Percentiles rank a stretch among this genome's conserved stretches.
Evolutionary conservation across 2,329 filamentous ascomycete species (phyloP).

Genomic region (Teratosphaeria zuluensis): DNA sequence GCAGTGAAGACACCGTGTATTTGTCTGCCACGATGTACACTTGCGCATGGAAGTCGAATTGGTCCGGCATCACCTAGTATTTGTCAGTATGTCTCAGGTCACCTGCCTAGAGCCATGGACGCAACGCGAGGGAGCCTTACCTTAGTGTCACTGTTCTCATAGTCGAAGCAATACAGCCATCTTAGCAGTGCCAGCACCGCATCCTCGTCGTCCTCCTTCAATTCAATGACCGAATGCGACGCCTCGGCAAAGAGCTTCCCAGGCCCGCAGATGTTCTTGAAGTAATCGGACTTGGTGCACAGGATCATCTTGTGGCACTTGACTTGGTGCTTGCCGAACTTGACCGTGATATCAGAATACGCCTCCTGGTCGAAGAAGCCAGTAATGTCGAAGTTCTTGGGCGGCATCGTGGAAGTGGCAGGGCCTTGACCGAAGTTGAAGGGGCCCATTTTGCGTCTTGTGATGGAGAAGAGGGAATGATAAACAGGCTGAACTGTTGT

Average conservation of each 20-base stretch:
- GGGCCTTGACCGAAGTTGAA: neutral
- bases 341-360: slow-evolving; percentile 5
- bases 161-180: slow-evolving; percentile 8
- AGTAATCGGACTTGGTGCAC: slow-evolving; percentile 4
- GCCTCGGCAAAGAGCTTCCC: slow-evolving; percentile 1
- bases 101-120: no score
- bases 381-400: neutral
- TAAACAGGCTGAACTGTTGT: neutral
- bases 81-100: no score
- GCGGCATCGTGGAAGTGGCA: neutral
- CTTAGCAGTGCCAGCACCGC: slow-evolving; percentile 6
- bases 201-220: slow-evolving; percentile 5
- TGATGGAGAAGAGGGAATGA: neutral
- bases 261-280: slow-evolving; percentile 1
- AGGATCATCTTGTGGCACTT: slow-evolving; percentile 8
- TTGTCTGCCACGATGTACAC: slow-evolving; percentile 5
- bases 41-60: slow-evolving; percentile 4
- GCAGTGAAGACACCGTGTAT: neutral
- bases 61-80: no score
- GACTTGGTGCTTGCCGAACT: neutral
- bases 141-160: neutral
- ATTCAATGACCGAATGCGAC: neutral
- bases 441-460: neutral
- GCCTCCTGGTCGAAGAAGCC: slow-evolving; percentile 6
- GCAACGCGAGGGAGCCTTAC: no score